phyloP scores from a whole-genome alignment of 768 basidiomycete species.

The Termitomyces sp. region DNA sequence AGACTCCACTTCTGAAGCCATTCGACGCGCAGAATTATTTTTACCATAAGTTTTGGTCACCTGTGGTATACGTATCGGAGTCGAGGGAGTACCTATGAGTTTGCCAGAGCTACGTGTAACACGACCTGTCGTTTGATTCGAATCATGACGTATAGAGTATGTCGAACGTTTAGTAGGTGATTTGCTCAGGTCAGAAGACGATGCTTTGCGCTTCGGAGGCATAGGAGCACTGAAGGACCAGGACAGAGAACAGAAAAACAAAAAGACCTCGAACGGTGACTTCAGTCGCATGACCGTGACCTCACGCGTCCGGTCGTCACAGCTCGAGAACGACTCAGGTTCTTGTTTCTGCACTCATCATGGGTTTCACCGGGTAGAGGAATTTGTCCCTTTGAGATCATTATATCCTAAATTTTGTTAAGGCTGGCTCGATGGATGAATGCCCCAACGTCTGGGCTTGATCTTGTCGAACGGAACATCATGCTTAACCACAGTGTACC shows the following conservation, averaged over 20 bases:
- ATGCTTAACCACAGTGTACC: constrained; percentile 61
- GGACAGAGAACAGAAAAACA: not conserved
- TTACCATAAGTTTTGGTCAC: constrained; percentile 9
- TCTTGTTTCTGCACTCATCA: constrained; percentile 14
- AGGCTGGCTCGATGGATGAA: constrained; percentile 82
- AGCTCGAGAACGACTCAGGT: not conserved
- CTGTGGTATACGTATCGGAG: constrained; percentile 5
- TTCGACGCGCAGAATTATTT: not conserved
- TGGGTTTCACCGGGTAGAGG: constrained; percentile 62
- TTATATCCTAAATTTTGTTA: constrained; percentile 7
- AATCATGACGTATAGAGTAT: constrained; percentile 12
- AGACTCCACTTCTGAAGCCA: not conserved
- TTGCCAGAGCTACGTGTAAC: constrained; percentile 2
- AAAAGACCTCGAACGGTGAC: not conserved
- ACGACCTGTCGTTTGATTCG: not conserved
- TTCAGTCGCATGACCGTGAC: constrained; percentile 16
- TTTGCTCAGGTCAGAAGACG: constrained; percentile 15
- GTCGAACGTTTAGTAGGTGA: constrained; percentile 30
- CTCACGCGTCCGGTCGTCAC: constrained; percentile 2
- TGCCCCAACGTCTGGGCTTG: constrained; percentile 68
- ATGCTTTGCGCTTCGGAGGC: constrained; percentile 43
- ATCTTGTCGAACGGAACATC: constrained; percentile 67
- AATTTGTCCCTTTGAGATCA: constrained; percentile 27
- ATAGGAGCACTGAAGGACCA: constrained; percentile 15
- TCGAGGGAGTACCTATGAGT: not conserved